Evolutionary conservation across 306 rosid species (phyloP), one percentile per base, ranked within the genome.

Genomic region (Prunus padus): DNA sequence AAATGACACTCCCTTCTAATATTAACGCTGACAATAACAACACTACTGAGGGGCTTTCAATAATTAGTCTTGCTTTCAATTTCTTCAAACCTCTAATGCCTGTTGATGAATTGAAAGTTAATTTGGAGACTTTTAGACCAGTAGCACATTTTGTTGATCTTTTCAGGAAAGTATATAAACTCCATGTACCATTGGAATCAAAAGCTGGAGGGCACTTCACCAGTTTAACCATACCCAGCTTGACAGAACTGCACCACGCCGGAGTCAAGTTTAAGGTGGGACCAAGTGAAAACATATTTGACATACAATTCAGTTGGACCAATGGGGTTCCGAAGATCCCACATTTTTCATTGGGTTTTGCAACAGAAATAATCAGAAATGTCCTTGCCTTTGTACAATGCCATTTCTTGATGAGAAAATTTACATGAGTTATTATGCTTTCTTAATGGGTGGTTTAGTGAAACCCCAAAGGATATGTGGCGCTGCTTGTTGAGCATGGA

Each of bases 331-430:
- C 84, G 45, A 72, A 46, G 60, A 84, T 86, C 66, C 90, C 90
- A 25, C 20, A 60, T 8, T 45, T 82, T n/a, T 1, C 3, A 22
- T 26, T 80, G 22, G 1, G 20, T 23, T 75, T 19, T 2, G 0
- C 2, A 0, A 73, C 84, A 0, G 86, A 79, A 44, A 2, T 28
- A 3, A 16, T 82, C 14, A 18, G 86, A 46, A 86, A 84, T 45
- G n/a, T 84, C 3, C 2, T 86, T 11, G 88, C 84, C 11, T 86
- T 72, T 50, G 92, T 84, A 65, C 75, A 76, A 13, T 74, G 80
- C 25, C 78, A 79, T 63, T 54, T 42, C 5, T 0, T 3, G 54
- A 71, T n/a, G 2, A 51, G 7, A 0, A 0, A 7, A 52, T 6
- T 52, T 52, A 52, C 46, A 8, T 83, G 2, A 62, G 22, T 33